phyloP scores from a whole-genome alignment of 768 basidiomycete species.

The Cyclocybe cylindracea region DNA sequence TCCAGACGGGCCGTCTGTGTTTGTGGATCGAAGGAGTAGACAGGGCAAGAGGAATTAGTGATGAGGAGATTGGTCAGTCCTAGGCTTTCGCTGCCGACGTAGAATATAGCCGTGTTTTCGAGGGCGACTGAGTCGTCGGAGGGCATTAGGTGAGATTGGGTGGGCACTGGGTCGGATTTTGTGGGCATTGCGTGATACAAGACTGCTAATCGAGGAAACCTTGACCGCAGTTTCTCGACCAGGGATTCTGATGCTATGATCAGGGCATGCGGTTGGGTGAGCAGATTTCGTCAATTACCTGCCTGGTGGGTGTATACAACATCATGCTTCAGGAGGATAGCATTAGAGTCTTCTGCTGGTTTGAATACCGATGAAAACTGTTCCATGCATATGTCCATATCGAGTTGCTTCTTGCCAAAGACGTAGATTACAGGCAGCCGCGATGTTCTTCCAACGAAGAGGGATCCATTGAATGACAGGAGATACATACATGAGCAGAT shows the following conservation, averaged over 20 bases:
- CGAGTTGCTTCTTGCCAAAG: constrained; percentile 74
- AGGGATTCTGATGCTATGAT: constrained; percentile 16
- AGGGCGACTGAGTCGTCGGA: constrained; percentile 4
- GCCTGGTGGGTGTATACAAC: constrained; percentile 73
- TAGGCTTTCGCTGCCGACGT: constrained; percentile 80
- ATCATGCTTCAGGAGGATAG: constrained; percentile 68
- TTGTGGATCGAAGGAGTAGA: constrained; percentile 76
- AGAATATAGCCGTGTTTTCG: constrained; percentile 36
- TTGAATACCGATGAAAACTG: constrained; percentile 38
- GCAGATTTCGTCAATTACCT: constrained; percentile 36
- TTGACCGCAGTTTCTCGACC: constrained; percentile 20
- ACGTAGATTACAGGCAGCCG: constrained; percentile 90
- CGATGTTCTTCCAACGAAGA: constrained; percentile 58
- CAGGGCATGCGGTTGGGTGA: no score
- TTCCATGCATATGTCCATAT: constrained; percentile 51
- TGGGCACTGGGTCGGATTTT: constrained; percentile 4
- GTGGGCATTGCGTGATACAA: constrained; percentile 29
- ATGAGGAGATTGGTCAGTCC: constrained; percentile 84
- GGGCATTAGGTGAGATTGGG: not conserved
- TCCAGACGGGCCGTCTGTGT: constrained; percentile 50
- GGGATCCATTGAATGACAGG: not conserved
- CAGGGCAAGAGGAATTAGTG: constrained; percentile 69
- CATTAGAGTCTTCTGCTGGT: constrained; percentile 9
- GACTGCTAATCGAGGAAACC: constrained; percentile 23
- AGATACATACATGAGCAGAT: not conserved